A percentile compares a stretch with the other conserved stretches of the same genome.
Evolutionary conservation across 257 asterid species (phyloP).

Genomic region (Scutellaria galericulata): DNA sequence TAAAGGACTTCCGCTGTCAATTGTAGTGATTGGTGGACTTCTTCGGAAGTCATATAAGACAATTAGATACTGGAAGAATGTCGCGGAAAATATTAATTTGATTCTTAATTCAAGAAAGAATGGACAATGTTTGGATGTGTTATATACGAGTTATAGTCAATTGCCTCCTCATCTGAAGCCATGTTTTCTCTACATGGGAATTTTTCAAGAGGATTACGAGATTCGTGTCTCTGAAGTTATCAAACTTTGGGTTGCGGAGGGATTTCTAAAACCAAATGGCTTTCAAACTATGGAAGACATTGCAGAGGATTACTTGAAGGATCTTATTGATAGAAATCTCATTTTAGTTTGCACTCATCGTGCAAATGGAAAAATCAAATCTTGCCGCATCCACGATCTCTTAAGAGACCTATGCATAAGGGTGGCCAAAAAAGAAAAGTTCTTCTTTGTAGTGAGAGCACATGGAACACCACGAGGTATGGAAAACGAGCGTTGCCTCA

Average conservation of each 20-base stretch:
- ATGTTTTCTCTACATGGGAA: slow-evolving; percentile 1
- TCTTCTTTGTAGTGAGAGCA: background rate
- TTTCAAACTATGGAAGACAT: slow-evolving; percentile 17
- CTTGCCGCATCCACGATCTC: slow-evolving; percentile 9
- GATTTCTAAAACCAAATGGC: slow-evolving; percentile 17
- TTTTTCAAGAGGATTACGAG: slow-evolving; percentile 1
- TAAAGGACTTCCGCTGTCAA: background rate
- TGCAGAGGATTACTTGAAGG: slow-evolving; percentile 13
- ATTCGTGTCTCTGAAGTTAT: background rate
- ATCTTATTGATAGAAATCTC: slow-evolving; percentile 18
- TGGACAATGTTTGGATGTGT: background rate
- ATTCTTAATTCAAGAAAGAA: background rate
- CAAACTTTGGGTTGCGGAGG: slow-evolving; percentile 25
- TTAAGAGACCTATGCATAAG: background rate
- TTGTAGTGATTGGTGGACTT: background rate
- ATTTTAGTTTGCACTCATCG: background rate
- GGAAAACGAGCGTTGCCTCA: background rate
- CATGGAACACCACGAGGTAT: background rate
- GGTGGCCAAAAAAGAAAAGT: slow-evolving; percentile 4
- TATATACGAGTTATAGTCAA: slow-evolving; percentile 10
- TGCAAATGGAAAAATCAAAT: background rate
- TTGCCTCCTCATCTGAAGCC: background rate
- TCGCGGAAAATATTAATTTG: background rate
- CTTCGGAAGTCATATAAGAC: background rate
- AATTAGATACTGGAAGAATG: background rate